A percentile compares a stretch with the other conserved stretches of the same genome.
phyloP scores from a whole-genome alignment of 805 yeast genomes.

The Teunomyces panamensis region DNA sequence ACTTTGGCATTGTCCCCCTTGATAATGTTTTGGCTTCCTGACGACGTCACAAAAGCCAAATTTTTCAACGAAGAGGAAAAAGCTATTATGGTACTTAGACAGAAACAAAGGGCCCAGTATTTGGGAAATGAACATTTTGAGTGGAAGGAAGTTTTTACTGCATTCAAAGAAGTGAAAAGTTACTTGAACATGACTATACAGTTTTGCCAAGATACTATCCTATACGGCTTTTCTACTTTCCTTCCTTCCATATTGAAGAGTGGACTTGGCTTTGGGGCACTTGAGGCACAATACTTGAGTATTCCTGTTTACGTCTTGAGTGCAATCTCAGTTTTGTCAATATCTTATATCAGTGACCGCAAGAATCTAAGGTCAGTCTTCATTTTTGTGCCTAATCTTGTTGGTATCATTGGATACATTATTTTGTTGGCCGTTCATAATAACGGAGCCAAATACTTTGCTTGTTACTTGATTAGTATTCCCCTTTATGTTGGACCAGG shows the following conservation, averaged over 20 bases:
- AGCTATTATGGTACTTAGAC: slow-evolving; percentile 32
- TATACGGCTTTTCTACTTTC: slow-evolving; percentile 43
- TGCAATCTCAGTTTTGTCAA: slow-evolving; percentile 21
- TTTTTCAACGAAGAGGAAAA: slow-evolving; percentile 38
- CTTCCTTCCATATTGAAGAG: slow-evolving; percentile 36
- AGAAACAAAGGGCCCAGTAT: slow-evolving; percentile 31
- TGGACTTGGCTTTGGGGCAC: slow-evolving; percentile 24
- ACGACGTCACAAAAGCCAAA: slow-evolving; percentile 37
- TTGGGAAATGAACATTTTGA: slow-evolving; percentile 29
- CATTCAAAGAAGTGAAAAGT: slow-evolving; percentile 36
- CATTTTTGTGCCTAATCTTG: slow-evolving; percentile 18
- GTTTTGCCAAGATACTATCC: slow-evolving; percentile 41
- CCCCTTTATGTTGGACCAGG: slow-evolving; percentile 37
- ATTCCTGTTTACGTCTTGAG: slow-evolving; percentile 38
- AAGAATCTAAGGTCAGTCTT: slow-evolving; percentile 28
- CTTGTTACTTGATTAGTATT: slow-evolving; percentile 33
- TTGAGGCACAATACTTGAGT: slow-evolving; percentile 37
- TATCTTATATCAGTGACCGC: slow-evolving; percentile 27
- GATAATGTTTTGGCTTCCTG: slow-evolving; percentile 38
- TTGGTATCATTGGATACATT: slow-evolving; percentile 31
- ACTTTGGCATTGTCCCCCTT: slow-evolving; percentile 37
- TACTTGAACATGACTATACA: slow-evolving; percentile 36
- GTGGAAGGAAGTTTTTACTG: slow-evolving; percentile 28
- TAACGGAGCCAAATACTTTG: slow-evolving; percentile 34
- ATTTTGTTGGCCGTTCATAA: slow-evolving; percentile 25